These are phyloP conservation scores for Neurospora tetraspora DNA, from an alignment of 495 filamentous ascomycete genomes.

Conservation along the genomic window DNA sequence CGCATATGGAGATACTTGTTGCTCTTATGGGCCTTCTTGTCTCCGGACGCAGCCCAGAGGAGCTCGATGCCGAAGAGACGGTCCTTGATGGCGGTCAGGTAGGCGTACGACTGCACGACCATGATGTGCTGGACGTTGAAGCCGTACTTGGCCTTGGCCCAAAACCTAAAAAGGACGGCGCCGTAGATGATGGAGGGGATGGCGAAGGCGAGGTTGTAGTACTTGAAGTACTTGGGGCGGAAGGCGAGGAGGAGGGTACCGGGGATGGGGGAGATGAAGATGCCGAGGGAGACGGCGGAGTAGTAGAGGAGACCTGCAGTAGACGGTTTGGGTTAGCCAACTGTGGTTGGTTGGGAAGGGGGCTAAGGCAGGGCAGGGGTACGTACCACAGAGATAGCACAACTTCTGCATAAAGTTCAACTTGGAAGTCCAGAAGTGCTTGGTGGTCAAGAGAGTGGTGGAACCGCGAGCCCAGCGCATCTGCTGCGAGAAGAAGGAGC, in stretches of 20 bases:
- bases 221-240: constrained; percentile 24
- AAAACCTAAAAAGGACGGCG: constrained; percentile 18
- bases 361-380: background rate
- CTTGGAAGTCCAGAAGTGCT: constrained; percentile 22
- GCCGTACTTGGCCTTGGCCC: constrained; percentile 23
- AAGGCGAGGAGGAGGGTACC: constrained; percentile 20
- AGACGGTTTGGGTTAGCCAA: background rate
- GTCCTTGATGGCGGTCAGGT: constrained; percentile 26
- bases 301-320: constrained; percentile 22
- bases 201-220: constrained; percentile 26
- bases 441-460: constrained; percentile 22
- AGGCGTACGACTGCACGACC: constrained; percentile 25
- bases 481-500: constrained; percentile 26
- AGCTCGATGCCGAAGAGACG: constrained; percentile 23
- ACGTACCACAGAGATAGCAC: constrained; percentile 22
- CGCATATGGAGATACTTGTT: constrained; percentile 27
- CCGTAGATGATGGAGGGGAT: constrained; percentile 25
- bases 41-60: constrained; percentile 23
- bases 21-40: constrained; percentile 25
- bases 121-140: constrained; percentile 29
- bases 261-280: constrained; percentile 26
- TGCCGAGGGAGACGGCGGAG: constrained; percentile 23
- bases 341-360: background rate
- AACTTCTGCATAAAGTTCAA: constrained; percentile 22
- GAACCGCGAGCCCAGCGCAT: constrained; percentile 26